A percentile compares a stretch with the other conserved stretches of the same genome.
Conservation (phyloP, 2,329 filamentous ascomycete species). For the Fusarium haematococcum region DNA sequence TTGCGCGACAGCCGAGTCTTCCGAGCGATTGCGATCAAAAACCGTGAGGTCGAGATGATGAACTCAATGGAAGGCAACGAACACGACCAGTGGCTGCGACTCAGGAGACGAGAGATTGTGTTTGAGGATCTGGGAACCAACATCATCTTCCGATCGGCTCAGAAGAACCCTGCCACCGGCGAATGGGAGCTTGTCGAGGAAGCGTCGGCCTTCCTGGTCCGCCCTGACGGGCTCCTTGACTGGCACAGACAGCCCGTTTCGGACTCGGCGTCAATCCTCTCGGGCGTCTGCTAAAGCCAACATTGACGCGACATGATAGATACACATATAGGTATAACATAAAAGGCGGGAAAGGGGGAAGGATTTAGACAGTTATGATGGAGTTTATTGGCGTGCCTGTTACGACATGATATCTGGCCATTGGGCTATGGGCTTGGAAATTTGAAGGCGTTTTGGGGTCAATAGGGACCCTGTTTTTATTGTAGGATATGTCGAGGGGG, state of each 20-base stretch:
- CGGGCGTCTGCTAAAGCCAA: slow-evolving; percentile 33
- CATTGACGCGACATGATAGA: background rate
- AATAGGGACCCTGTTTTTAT: background rate
- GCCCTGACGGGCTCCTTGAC: slow-evolving; percentile 45
- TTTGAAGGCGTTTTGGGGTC: background rate
- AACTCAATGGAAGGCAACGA: slow-evolving; percentile 48
- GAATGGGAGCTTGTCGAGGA: slow-evolving; percentile 55
- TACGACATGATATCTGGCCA: background rate
- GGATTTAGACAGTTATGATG: slow-evolving; percentile 10
- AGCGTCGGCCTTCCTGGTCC: slow-evolving; percentile 47
- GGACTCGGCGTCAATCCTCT: slow-evolving; percentile 44
- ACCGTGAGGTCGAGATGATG: slow-evolving; percentile 50
- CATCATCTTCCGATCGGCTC: slow-evolving; percentile 53
- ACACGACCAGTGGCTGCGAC: slow-evolving; percentile 54
- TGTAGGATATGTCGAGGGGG: background rate
- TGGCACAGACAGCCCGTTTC: slow-evolving; percentile 54
- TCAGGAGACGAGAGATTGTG: slow-evolving; percentile 52
- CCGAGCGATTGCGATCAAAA: slow-evolving; percentile 53
- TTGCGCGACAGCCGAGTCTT: slow-evolving; percentile 57
- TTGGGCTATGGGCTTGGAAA: background rate
- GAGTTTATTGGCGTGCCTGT: slow-evolving; percentile 24
- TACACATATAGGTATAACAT: background rate
- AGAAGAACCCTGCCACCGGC: slow-evolving; percentile 46
- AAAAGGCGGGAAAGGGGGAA: background rate
- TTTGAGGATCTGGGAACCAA: slow-evolving; percentile 53